These are phyloP conservation scores for Cystobasidium onofrii DNA, from an alignment of 768 basidiomycete genomes.

Conservation along the genomic window DNA sequence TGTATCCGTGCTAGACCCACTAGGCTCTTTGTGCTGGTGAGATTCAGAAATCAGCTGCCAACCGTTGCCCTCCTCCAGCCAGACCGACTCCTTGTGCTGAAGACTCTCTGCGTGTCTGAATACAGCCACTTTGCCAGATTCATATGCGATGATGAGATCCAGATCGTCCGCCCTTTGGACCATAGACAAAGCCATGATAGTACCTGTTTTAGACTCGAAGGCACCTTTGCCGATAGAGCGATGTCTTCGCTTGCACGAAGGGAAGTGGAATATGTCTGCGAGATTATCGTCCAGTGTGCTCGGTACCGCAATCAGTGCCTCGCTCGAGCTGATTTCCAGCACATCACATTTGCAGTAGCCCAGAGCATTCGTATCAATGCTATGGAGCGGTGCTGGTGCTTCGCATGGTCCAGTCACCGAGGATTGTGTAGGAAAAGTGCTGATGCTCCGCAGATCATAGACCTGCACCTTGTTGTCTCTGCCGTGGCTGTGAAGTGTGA, in stretches of 20 bases:
- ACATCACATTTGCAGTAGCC: constrained; percentile 89
- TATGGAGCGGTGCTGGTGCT: constrained; percentile 53
- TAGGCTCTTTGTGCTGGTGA: constrained; percentile 48
- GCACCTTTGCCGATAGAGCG: constrained; percentile 67
- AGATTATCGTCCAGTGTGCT: constrained; percentile 80
- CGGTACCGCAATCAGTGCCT: constrained; percentile 67
- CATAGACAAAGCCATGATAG: constrained; percentile 81
- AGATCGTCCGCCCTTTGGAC: constrained; percentile 47
- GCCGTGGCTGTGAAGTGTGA: constrained; percentile 57
- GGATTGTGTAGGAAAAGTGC: constrained; percentile 33
- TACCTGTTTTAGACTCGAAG: constrained; percentile 54
- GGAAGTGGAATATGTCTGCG: constrained; percentile 80
- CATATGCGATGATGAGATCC: constrained; percentile 66
- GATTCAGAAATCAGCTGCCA: constrained; percentile 44
- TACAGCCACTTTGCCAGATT: constrained; percentile 75
- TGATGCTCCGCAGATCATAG: constrained; percentile 51
- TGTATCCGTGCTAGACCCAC: constrained; percentile 39
- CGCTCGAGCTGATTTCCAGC: constrained; percentile 44
- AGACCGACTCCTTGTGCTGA: not conserved
- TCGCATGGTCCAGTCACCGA: constrained; percentile 44
- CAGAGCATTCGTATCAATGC: constrained; percentile 81
- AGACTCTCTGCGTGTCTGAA: constrained; percentile 41
- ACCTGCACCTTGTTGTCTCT: constrained; percentile 78
- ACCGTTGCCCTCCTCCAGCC: constrained; percentile 36
- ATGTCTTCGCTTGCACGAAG: constrained; percentile 61